These are phyloP conservation scores for Bretziella fagacearum DNA, from an alignment of 2,329 filamentous ascomycete species.

Conservation along the genomic window DNA sequence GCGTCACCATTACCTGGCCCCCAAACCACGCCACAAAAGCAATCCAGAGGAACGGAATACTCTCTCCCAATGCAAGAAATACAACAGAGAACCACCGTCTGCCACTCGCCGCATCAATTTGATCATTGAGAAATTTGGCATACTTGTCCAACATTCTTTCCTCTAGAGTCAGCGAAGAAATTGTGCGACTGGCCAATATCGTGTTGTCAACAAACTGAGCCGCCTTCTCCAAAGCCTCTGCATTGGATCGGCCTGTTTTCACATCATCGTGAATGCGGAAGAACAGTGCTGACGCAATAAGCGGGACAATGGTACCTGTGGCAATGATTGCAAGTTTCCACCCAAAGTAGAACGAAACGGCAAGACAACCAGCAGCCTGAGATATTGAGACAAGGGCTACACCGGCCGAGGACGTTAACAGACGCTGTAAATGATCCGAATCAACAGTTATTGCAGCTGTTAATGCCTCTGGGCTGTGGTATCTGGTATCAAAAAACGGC, in stretches of 20 bases:
- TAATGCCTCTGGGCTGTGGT: slow-evolving; percentile 19
- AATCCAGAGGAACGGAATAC: slow-evolving; percentile 14
- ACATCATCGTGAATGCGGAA: slow-evolving; percentile 26
- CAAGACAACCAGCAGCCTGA: slow-evolving; percentile 20
- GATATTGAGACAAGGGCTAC: slow-evolving; percentile 20
- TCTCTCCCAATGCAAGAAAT: slow-evolving; percentile 14
- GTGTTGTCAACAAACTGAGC: slow-evolving; percentile 12
- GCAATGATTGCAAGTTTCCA: slow-evolving; percentile 26
- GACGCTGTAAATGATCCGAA: slow-evolving; percentile 21
- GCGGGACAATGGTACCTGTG: slow-evolving; percentile 22
- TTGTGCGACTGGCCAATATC: slow-evolving; percentile 11
- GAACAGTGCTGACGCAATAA: slow-evolving; percentile 27
- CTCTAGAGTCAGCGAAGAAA: slow-evolving; percentile 20
- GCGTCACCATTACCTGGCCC: slow-evolving; percentile 7
- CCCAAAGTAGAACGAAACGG: slow-evolving; percentile 21
- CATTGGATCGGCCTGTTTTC: slow-evolving; percentile 8
- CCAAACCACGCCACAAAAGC: slow-evolving; percentile 16
- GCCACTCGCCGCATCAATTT: slow-evolving; percentile 9
- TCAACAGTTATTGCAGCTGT: slow-evolving; percentile 19
- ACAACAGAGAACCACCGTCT: slow-evolving; percentile 7
- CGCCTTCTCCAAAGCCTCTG: slow-evolving; percentile 7
- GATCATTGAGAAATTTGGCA: slow-evolving; percentile 6
- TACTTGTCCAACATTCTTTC: slow-evolving; percentile 17
- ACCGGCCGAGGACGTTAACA: slow-evolving; percentile 21
- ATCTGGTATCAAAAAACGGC: slow-evolving; percentile 20